Percentiles rank a stretch among this genome's conserved stretches.
Evolutionary conservation across 306 rosid species (phyloP).

Genomic region (Pachyrhizus erosus): DNA sequence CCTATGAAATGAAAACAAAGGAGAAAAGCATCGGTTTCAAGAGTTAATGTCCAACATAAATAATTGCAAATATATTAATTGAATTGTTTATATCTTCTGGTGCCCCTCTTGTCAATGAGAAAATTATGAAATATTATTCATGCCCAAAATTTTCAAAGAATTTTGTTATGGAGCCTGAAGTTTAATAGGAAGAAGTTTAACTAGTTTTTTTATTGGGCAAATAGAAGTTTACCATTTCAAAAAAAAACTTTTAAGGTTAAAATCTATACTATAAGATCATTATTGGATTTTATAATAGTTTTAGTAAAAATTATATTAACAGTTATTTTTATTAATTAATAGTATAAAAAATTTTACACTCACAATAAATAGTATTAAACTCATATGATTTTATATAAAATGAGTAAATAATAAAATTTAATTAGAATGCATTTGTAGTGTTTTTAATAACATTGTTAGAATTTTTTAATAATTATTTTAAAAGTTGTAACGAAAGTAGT

Average conservation of each 20-base stretch:
- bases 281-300: too few species aligned
- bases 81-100: too few species aligned
- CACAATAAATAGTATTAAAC: too few species aligned
- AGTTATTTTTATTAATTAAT: too few species aligned
- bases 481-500: neutral
- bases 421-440: too few species aligned
- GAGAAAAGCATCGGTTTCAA: slow-evolving; percentile 19
- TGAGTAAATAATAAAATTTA: neutral
- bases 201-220: too few species aligned
- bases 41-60: slow-evolving; percentile 22
- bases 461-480: neutral
- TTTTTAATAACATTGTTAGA: too few species aligned
- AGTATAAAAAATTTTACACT: too few species aligned
- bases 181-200: neutral
- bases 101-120: too few species aligned
- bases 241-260: neutral
- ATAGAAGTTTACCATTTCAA: too few species aligned
- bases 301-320: too few species aligned
- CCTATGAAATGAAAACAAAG: slow-evolving; percentile 2
- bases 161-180: neutral
- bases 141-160: neutral
- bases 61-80: neutral
- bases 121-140: neutral
- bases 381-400: neutral
- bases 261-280: neutral